These are phyloP conservation scores for Fagus crenata DNA, from an alignment of 306 rosid species.

Conservation along the genomic window DNA sequence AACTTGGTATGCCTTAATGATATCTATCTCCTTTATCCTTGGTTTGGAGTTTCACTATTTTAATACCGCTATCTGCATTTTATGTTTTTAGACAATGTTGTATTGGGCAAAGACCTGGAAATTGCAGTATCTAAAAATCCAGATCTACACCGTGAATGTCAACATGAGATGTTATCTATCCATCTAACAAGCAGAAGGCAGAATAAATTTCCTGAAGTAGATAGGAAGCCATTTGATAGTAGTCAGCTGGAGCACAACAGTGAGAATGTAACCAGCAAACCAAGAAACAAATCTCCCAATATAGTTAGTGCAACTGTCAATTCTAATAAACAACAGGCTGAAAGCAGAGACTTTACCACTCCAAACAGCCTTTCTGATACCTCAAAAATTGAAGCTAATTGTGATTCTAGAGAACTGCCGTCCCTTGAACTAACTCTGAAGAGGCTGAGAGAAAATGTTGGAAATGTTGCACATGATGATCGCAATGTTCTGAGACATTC, in stretches of 20 bases:
- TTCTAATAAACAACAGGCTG: conserved; percentile 42
- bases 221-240: conserved; percentile 29
- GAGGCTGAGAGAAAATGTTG: conserved; percentile 51
- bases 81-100: conserved; percentile 43
- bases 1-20: conserved; percentile 49
- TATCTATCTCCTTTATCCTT: conserved; percentile 6
- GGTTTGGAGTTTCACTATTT: conserved; percentile 21
- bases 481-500: conserved; percentile 54
- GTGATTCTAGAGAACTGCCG: conserved; percentile 40
- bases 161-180: conserved; percentile 35
- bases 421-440: conserved; percentile 56
- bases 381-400: conserved; percentile 41
- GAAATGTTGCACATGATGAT: conserved; percentile 44
- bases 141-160: conserved; percentile 30
- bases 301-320: conserved; percentile 25
- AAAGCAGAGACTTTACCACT: conserved; percentile 47
- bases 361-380: conserved; percentile 41
- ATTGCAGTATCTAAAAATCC: conserved; percentile 35
- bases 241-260: conserved; percentile 37
- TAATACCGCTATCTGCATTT: conserved; percentile 9
- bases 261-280: conserved; percentile 33
- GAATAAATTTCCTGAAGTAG: conserved; percentile 30
- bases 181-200: conserved; percentile 35
- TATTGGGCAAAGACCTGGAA: conserved; percentile 53
- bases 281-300: conserved; percentile 30